Evolutionary conservation across 805 yeast genomes (phyloP), one percentile per base, ranked within the genome.

Genomic region (Ogataea pilisensis): DNA sequence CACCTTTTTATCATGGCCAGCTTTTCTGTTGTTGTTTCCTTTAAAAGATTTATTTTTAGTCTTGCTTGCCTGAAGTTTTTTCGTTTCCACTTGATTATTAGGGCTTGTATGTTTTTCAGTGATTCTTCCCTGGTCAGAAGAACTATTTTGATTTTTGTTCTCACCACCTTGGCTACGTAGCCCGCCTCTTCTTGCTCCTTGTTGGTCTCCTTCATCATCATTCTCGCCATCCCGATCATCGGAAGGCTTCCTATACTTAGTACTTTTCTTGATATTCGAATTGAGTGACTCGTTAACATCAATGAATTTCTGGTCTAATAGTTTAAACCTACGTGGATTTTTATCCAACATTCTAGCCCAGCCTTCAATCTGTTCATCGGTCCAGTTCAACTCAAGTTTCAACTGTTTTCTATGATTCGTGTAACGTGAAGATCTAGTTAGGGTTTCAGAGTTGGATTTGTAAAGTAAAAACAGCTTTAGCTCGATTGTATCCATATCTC

Each of bases 301-400:
- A 43, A 78, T 66, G 50, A 67, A 80, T 46, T 73, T 73, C 38
- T 80, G 82, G 52, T 85, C 95, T 42, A 85, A 57, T 2, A 77
- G 43, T 50, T 75, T 73, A 48, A 75, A 81, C 42, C 85, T 69
- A 33, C 69, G 68, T 1, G 93, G 88, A 32, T 80, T 75, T 51
- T 75, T 76, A 38, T 76, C 71, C 16, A 89, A 57, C 83, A 85
- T 83, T 41, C 84, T 66, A 1, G 83, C 82, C 97, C 97, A 91
- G 0, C 96, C 95, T 68, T 90, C 96, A 35, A 91, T 78, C 58
- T 87, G 95, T 55, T 88, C 96, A 60, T 89, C 90, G 0, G 89
- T 69, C 96, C 95, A 88, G 1, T 69, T 68, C 0, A 82, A 73
- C 29, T 69, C 67, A 5, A 58, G 50, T 47, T 72, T 76, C 56